A percentile compares a stretch with the other conserved stretches of the same genome.
Evolutionary conservation across 1,284 basidiomycete species (phyloP).

Genomic region (Ustilago esculenta): DNA sequence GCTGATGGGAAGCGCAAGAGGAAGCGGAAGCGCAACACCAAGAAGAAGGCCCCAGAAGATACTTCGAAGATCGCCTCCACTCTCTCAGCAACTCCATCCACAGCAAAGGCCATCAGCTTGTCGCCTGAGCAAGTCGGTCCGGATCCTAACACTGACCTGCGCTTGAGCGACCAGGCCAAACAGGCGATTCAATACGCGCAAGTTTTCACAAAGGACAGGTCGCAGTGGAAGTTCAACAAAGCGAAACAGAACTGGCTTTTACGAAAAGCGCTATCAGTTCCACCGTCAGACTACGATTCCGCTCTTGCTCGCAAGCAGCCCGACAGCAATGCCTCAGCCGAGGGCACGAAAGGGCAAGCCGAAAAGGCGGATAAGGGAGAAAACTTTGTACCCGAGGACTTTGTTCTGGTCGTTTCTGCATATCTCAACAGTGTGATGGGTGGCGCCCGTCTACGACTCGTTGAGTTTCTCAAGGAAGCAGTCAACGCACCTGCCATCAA

Average conservation of each 20-base stretch:
- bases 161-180: constrained; percentile 46
- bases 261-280: constrained; percentile 40
- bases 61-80: not conserved
- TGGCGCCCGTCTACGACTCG: constrained; percentile 35
- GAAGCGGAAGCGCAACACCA: constrained; percentile 39
- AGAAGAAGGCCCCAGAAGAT: constrained; percentile 14
- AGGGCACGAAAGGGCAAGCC: constrained; percentile 8
- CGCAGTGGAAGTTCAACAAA: constrained; percentile 55
- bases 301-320: constrained; percentile 24
- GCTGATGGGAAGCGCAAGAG: constrained; percentile 39
- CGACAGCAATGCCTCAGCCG: constrained; percentile 3
- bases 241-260: constrained; percentile 53
- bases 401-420: constrained; percentile 35
- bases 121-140: constrained; percentile 29
- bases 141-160: constrained; percentile 33
- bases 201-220: constrained; percentile 28
- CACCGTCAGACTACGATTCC: constrained; percentile 39
- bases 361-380: constrained; percentile 40
- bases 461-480: constrained; percentile 40
- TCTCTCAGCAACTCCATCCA: not conserved
- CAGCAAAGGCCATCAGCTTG: constrained; percentile 3
- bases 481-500: constrained; percentile 26
- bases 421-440: constrained; percentile 49
- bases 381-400: constrained; percentile 43
- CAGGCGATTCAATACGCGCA: constrained; percentile 48